Conservation (phyloP, 495 filamentous ascomycete species). For the Daldinia loculata region DNA sequence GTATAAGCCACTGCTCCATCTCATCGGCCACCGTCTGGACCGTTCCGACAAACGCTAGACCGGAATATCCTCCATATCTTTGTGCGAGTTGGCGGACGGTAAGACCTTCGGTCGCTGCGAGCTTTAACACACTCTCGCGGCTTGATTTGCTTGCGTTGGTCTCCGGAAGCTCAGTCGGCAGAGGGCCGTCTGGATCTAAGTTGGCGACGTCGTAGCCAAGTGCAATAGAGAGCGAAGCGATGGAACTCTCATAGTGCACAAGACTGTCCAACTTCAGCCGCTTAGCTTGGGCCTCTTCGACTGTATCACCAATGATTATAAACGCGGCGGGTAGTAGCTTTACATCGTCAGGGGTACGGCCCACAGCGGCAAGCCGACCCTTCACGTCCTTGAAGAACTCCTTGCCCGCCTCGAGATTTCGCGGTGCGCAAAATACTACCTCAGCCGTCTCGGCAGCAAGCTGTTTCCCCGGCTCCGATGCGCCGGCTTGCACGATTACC, state of each 20-base stretch:
- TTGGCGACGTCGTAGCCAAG: slow-evolving; percentile 58
- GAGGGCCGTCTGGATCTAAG: slow-evolving; percentile 59
- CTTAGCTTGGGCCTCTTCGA: slow-evolving; percentile 61
- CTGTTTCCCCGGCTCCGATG: slow-evolving; percentile 62
- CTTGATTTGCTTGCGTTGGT: slow-evolving; percentile 63
- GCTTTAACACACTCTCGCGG: slow-evolving; percentile 53
- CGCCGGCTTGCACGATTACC: slow-evolving; percentile 64
- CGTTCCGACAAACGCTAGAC: slow-evolving; percentile 63
- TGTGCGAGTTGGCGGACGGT: slow-evolving; percentile 62
- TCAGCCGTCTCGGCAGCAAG: slow-evolving; percentile 65
- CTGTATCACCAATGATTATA: slow-evolving; percentile 52
- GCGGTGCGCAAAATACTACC: slow-evolving; percentile 58
- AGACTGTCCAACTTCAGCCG: slow-evolving; percentile 59
- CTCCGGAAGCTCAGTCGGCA: slow-evolving; percentile 60
- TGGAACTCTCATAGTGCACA: slow-evolving; percentile 64
- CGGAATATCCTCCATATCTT: slow-evolving; percentile 59
- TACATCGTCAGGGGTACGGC: slow-evolving; percentile 54
- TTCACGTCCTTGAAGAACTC: slow-evolving; percentile 64
- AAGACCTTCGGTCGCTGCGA: slow-evolving; percentile 56
- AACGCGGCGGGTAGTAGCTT: slow-evolving; percentile 64
- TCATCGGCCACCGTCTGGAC: slow-evolving; percentile 59
- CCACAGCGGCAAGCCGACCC: slow-evolving; percentile 53
- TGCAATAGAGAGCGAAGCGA: slow-evolving; percentile 61
- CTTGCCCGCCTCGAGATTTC: slow-evolving; percentile 55
- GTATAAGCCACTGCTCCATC: slow-evolving; percentile 57